Conservation (phyloP, 1,284 basidiomycete species). For the Microbotryomycetes sp. region DNA sequence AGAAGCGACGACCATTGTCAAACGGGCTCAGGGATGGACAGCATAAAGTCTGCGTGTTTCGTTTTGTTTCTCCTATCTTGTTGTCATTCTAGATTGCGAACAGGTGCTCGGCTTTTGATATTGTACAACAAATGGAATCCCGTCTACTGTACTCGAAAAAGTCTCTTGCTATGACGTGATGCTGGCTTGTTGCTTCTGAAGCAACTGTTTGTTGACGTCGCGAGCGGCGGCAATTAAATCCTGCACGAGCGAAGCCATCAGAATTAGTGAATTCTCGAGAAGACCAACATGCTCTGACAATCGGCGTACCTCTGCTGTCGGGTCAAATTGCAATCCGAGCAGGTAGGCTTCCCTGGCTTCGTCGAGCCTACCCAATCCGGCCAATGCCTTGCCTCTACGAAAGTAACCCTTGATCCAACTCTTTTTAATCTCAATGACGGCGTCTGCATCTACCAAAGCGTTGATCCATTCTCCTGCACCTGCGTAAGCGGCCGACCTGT, state of each 20-base stretch:
- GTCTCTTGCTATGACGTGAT: too few species aligned
- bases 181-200: not conserved
- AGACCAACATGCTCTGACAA: too few species aligned
- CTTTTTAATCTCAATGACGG: slow-evolving; percentile 73
- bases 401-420: slow-evolving; percentile 96
- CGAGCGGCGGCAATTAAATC: slow-evolving; percentile 16
- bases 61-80: not conserved
- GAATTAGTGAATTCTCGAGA: too few species aligned
- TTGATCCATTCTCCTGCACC: slow-evolving; percentile 69
- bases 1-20: not conserved
- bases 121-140: too few species aligned
- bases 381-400: slow-evolving; percentile 78
- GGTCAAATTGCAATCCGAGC: slow-evolving; percentile 83
- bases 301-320: slow-evolving; percentile 61
- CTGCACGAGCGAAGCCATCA: not conserved
- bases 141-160: too few species aligned
- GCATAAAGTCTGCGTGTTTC: not conserved
- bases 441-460: slow-evolving; percentile 84
- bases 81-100: too few species aligned
- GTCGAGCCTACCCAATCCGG: slow-evolving; percentile 61
- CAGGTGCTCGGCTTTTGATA: too few species aligned
- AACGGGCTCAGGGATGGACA: not conserved
- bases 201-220: slow-evolving; percentile 23
- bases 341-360: slow-evolving; percentile 78
- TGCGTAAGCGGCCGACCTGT: slow-evolving; percentile 79